Evolutionary conservation across 108 stramenopile genomes (phyloP), one percentile per base, ranked within the genome.

Genomic region (Mediolabrus comicus): DNA sequence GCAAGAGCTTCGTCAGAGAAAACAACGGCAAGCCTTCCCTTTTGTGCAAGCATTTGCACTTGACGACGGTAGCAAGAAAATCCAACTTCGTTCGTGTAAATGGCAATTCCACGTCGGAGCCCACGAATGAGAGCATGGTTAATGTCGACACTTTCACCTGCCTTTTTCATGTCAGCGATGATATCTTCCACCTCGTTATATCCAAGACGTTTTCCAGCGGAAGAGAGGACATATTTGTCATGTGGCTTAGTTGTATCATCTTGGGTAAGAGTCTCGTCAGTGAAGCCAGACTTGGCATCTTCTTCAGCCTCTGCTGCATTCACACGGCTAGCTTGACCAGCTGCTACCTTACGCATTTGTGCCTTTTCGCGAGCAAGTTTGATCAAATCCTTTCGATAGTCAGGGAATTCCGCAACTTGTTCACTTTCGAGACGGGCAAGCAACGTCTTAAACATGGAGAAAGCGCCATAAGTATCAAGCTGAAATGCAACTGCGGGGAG

Each of bases 21-120:
- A 10, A 99, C 98, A 63, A 99, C 95, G n/a, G 95, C 97, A 16
- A 99, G 85, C 69, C 96, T 95, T 66, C 97, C 98, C 77, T 98
- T 92, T 72, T 97, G 97, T 25, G 98, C 98, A 25, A 99, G 81
- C 77, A 92, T 90, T 81, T 98, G 97, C 49, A 99, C 97, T 57
- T 97, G 93, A 32, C 98, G 87, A 19, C 97, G 95, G 83, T 99
- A 99, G 67, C 92, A 94, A 12, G 97, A 89, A 78, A 98, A 98
- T 24, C 94, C 94, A 39, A 97, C 95, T 76, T 98, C 98, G 62
- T 98, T 96, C 51, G 98, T 98, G 90, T 98, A 99, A 74, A 99
- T 94, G 60, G 97, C 98, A 68, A 99, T 95, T 58, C 98, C 98
- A 79, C 98, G 90, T 70, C 97, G 92, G 27, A 99, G 87, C 29